phyloP scores from a whole-genome alignment of 1,284 basidiomycete genomes.

The Psilocybe mexicana region DNA sequence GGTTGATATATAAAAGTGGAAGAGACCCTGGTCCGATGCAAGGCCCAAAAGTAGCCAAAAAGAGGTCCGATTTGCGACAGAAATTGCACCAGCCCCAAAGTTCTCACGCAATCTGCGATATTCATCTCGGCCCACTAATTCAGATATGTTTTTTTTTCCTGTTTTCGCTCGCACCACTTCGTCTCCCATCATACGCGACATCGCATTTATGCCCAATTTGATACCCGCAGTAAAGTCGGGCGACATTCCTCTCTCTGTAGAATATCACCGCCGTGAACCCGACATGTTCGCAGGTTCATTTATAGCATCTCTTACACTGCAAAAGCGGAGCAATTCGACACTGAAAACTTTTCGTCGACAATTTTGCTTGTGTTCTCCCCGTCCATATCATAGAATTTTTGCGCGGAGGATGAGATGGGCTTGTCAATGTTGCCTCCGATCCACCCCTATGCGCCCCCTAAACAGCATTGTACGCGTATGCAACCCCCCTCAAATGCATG shows the following conservation, averaged over 20 bases:
- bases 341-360: not conserved
- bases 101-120: slow-evolving; percentile 28
- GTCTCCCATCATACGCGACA: slow-evolving; percentile 3
- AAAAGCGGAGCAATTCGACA: not conserved
- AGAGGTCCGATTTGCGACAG: slow-evolving; percentile 23
- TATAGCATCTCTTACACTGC: not conserved
- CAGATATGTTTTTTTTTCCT: slow-evolving; percentile 8
- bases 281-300: not conserved
- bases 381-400: not conserved
- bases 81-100: slow-evolving; percentile 28
- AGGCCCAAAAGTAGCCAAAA: slow-evolving; percentile 28
- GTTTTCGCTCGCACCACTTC: slow-evolving; percentile 6
- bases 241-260: not conserved
- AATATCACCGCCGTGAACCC: not conserved
- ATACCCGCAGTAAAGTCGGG: not conserved
- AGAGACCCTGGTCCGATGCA: slow-evolving; percentile 26
- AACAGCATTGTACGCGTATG: too few relatives aligned
- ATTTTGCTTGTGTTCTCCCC: not conserved
- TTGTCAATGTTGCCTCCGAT: too few relatives aligned
- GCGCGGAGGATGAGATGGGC: too few relatives aligned
- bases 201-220: not conserved
- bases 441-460: too few relatives aligned
- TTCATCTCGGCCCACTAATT: slow-evolving; percentile 16
- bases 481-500: not conserved
- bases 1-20: slow-evolving; percentile 25